Evolutionary conservation across 192 early-diverging fungal species (phyloP).

Genomic region (Entomortierella chlamydospora): DNA sequence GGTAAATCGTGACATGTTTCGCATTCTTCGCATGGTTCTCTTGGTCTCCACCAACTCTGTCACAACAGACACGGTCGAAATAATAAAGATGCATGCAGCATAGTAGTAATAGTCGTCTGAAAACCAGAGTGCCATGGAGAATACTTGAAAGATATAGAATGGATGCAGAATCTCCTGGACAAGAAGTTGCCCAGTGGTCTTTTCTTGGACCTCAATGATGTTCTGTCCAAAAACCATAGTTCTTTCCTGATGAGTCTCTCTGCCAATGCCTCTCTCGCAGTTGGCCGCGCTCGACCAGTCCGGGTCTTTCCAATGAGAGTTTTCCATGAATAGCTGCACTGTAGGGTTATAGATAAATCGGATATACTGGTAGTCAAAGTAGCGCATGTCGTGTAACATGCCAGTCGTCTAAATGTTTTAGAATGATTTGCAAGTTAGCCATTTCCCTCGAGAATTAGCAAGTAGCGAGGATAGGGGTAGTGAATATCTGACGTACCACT

Average conservation of each 20-base stretch:
- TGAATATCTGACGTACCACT: conserved; percentile 36
- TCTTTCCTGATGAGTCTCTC: conserved; percentile 67
- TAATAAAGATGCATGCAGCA: conserved; percentile 91
- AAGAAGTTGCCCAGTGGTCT: conserved; percentile 68
- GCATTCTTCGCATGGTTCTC: conserved; percentile 76
- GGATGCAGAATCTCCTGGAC: conserved; percentile 85
- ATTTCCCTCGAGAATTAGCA: background rate
- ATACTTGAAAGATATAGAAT: conserved; percentile 86
- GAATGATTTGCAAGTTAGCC: conserved; percentile 19
- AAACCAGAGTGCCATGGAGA: conserved; percentile 83
- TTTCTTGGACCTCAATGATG: conserved; percentile 77
- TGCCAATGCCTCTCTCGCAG: conserved; percentile 66
- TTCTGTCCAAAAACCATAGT: conserved; percentile 78
- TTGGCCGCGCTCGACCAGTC: conserved; percentile 57
- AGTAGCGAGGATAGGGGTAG: background rate
- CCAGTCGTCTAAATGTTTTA: too few species aligned
- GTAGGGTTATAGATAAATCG: conserved; percentile 65
- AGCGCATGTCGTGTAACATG: conserved; percentile 57
- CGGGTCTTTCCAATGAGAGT: conserved; percentile 66
- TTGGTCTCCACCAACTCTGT: conserved; percentile 52
- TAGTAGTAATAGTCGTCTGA: conserved; percentile 97
- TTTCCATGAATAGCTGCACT: conserved; percentile 60
- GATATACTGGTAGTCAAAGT: conserved; percentile 68
- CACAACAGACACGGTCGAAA: conserved; percentile 77
- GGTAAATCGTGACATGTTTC: conserved; percentile 89